A percentile compares a stretch with the other conserved stretches of the same genome.
phyloP scores from a whole-genome alignment of 768 basidiomycete genomes.

The Gautieria morchelliformis region DNA sequence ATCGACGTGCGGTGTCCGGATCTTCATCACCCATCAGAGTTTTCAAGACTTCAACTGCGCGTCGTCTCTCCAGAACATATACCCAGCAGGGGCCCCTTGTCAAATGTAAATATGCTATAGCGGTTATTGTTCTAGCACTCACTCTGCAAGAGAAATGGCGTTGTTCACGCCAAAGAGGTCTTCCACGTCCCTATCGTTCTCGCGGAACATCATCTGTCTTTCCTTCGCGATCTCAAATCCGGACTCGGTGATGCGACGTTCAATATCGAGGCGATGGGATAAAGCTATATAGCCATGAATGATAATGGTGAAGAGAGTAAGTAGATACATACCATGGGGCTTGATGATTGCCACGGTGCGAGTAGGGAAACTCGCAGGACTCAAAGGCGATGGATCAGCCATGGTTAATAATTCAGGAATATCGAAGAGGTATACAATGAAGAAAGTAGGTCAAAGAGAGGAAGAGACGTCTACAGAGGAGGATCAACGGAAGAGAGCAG shows the following conservation, averaged over 20 bases:
- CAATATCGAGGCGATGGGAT: conserved; percentile 66
- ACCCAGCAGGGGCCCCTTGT: conserved; percentile 82
- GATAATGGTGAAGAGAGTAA: neutral
- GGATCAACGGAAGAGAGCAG: too few relatives aligned
- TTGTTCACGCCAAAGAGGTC: conserved; percentile 71
- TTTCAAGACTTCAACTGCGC: conserved; percentile 72
- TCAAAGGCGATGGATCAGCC: conserved; percentile 2
- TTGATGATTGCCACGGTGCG: conserved; percentile 83
- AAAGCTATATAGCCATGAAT: conserved; percentile 25
- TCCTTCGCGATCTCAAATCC: conserved; percentile 88
- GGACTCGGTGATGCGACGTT: conserved; percentile 67
- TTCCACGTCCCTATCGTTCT: conserved; percentile 71
- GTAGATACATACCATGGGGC: conserved; percentile 36
- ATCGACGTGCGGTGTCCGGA: conserved; percentile 42
- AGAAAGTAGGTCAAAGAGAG: neutral
- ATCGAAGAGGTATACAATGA: neutral
- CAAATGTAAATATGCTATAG: neutral
- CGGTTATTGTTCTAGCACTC: conserved; percentile 23
- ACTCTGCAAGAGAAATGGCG: conserved; percentile 67
- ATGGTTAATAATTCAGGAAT: neutral
- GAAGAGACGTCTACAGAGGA: neutral
- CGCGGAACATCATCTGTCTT: conserved; percentile 79
- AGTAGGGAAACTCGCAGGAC: conserved; percentile 17
- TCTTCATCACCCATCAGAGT: conserved; percentile 67
- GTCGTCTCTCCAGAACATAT: conserved; percentile 75